Evolutionary conservation across 164 flowering plant genomes (phyloP), one percentile per base, ranked within the genome.

Genomic region (Magnolia officinalis): DNA sequence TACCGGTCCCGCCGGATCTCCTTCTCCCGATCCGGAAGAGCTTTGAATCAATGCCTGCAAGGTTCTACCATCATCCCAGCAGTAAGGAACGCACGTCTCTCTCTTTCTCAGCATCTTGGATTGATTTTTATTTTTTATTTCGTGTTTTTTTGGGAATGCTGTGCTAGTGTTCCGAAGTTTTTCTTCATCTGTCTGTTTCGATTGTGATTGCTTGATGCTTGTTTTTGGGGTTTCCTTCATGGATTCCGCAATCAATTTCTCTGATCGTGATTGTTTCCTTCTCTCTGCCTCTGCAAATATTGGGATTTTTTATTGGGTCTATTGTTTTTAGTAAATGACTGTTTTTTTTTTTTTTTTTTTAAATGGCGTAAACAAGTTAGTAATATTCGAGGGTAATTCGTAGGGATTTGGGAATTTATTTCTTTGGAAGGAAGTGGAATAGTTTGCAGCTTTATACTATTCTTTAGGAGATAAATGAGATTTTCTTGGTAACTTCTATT

Each of bases 1-100:
- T 89, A 1, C 90, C 91, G 19, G 87, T 91, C 26, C 95, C 95
- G 21, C 86, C 84, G 49, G 88, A 89, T 14, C 92, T 90, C 31
- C 77, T 90, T 23, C 37, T 78, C 18, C 84, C 92, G 18, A 83
- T 90, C 31, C 67, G 81, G 49, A 83, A 68, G 50, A 86, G 90
- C 78, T 83, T 84, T 4, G 86, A 87, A n/a, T 80, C 83, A 59
- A 49, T 85, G 63, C 84, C 89, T 10, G 76, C 90, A 8, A 77
- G 86, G 74, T 80, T 87, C 75, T 85, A 83, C 67, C 86, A 81
- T 68, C 87, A 85, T 49, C 88, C 88, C 4, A 78, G 75, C 75
- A 72, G 92, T 89, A 89, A 82, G 74, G 13, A 9, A 26, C 50
- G 29, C 6, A 26, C 61, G 13, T 55, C 61, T 50, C 61, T 71